These are phyloP conservation scores for Syzygium malaccense DNA, from an alignment of 441 rosid genomes.

Conservation along the genomic window DNA sequence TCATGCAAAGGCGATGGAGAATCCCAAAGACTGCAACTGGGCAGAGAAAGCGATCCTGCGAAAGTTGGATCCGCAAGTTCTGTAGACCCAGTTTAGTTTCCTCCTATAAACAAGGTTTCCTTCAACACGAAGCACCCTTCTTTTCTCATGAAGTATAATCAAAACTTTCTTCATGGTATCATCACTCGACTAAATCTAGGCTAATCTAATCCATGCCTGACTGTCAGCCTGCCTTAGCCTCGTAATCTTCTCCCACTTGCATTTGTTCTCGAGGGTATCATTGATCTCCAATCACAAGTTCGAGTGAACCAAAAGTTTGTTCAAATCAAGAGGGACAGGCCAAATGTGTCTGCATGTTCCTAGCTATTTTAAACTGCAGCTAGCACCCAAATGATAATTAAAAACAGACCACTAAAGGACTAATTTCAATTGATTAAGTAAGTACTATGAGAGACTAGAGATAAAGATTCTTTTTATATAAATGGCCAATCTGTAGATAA, in stretches of 20 bases:
- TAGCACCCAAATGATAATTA: background rate
- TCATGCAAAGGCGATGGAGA: background rate
- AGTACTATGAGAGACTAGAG: accelerated
- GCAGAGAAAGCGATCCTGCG: background rate
- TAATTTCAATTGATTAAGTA: background rate
- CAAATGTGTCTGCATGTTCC: background rate
- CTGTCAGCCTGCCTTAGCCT: background rate
- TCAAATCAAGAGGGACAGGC: background rate
- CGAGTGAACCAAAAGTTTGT: background rate
- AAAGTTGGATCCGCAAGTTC: background rate
- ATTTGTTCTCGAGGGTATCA: background rate
- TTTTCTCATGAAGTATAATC: background rate
- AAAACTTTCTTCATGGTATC: background rate
- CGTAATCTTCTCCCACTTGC: background rate
- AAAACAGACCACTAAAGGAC: background rate
- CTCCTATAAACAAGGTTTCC: background rate
- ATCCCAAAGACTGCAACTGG: background rate
- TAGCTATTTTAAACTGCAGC: background rate
- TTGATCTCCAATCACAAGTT: background rate
- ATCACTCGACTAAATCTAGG: background rate
- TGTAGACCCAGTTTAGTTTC: background rate
- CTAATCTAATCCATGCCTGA: background rate
- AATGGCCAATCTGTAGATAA: background rate
- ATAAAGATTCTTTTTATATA: no score
- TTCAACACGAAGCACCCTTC: background rate